Conservation (phyloP, 1,284 basidiomycete genomes). For the Wolfiporia cocos region DNA sequence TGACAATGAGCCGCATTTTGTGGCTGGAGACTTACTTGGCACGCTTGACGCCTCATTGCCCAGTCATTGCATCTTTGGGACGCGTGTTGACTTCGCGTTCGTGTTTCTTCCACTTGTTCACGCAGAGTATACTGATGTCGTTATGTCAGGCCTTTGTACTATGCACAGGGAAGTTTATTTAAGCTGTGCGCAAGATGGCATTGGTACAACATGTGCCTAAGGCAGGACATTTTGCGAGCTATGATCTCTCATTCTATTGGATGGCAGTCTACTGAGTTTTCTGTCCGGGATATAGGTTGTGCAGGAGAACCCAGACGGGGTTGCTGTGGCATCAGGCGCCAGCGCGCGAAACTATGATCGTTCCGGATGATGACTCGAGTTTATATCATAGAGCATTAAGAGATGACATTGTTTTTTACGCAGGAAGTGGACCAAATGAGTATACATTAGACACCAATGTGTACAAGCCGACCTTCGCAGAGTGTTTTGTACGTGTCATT, state of each 20-base stretch:
- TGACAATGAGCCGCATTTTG: constrained; percentile 1
- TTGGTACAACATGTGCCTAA: not conserved
- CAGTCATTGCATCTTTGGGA: constrained; percentile 1
- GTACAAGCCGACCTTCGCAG: too few species aligned
- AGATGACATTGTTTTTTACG: too few species aligned
- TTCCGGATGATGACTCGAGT: too few species aligned
- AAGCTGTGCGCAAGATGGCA: constrained; percentile 1
- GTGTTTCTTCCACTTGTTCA: not conserved
- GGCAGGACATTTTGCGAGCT: not conserved
- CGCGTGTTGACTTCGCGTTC: not conserved
- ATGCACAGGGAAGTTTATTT: not conserved
- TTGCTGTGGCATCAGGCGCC: not conserved
- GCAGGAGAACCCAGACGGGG: constrained; percentile 1
- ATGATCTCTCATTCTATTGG: not conserved
- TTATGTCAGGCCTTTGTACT: not conserved
- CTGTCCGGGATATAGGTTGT: not conserved
- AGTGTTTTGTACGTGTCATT: too few species aligned
- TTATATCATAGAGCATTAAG: too few species aligned
- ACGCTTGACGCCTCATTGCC: constrained; percentile 1
- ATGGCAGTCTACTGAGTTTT: not conserved
- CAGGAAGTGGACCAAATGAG: too few species aligned
- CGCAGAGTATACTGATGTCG: not conserved
- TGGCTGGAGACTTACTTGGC: not conserved
- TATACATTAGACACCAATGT: too few species aligned
- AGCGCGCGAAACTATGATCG: not conserved